Percentiles rank a stretch among this genome's conserved stretches.
Conservation (phyloP, 805 yeast species). For the Nakazawaea holstii region DNA sequence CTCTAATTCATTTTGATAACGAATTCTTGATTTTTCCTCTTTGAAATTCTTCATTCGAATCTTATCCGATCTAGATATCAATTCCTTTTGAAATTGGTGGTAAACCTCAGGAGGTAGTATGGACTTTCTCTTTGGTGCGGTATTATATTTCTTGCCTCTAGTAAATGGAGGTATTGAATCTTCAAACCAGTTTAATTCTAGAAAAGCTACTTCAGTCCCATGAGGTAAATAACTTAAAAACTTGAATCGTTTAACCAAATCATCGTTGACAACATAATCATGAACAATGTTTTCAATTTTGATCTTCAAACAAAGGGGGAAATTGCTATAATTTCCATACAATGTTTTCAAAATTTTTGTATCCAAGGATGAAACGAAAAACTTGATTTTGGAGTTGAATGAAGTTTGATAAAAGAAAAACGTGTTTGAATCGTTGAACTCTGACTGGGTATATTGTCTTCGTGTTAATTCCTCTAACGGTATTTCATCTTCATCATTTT, state of each 20-base stretch:
- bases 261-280: slow-evolving; percentile 59
- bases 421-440: slow-evolving; percentile 35
- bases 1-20: slow-evolving; percentile 56
- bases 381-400: slow-evolving; percentile 60
- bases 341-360: slow-evolving; percentile 61
- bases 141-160: slow-evolving; percentile 21
- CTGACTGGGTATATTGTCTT: slow-evolving; percentile 8
- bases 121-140: slow-evolving; percentile 12
- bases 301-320: slow-evolving; percentile 63
- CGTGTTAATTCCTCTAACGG: slow-evolving; percentile 6
- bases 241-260: slow-evolving; percentile 55
- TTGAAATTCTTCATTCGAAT: slow-evolving; percentile 41
- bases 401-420: slow-evolving; percentile 78
- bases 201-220: slow-evolving; percentile 77
- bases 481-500: not conserved
- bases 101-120: slow-evolving; percentile 37
- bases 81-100: slow-evolving; percentile 45
- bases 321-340: slow-evolving; percentile 52
- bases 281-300: slow-evolving; percentile 65
- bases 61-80: slow-evolving; percentile 50
- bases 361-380: slow-evolving; percentile 74
- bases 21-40: slow-evolving; percentile 56
- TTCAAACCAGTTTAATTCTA: slow-evolving; percentile 78
- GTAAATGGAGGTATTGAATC: slow-evolving; percentile 20
- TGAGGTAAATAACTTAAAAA: slow-evolving; percentile 77